phyloP scores from a whole-genome alignment of 208 protist genomes.

The Leishmania amazonensis region DNA sequence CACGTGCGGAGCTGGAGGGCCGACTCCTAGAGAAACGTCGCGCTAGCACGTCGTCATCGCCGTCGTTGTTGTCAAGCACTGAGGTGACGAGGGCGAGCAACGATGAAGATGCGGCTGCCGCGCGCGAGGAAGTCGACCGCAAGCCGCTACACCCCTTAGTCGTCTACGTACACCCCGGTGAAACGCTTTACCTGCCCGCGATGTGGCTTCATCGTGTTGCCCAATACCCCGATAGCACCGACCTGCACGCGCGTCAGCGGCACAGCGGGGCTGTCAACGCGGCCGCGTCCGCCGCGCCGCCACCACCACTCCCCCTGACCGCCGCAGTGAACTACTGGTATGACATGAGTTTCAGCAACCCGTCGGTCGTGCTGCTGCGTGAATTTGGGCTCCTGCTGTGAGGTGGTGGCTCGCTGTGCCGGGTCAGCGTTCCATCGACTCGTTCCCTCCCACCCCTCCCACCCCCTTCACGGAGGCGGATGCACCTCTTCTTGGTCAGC shows the following conservation, averaged over 20 bases:
- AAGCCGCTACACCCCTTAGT: slow-evolving; percentile 70
- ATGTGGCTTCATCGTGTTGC: slow-evolving; percentile 92
- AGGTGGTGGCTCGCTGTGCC: neutral
- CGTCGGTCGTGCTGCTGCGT: slow-evolving; percentile 76
- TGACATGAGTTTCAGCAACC: slow-evolving; percentile 90
- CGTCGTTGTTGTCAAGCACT: neutral
- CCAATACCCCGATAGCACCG: slow-evolving; percentile 76
- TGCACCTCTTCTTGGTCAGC: neutral
- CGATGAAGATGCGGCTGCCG: slow-evolving; percentile 4
- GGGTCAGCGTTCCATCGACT: neutral
- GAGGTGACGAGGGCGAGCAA: neutral
- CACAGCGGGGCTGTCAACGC: slow-evolving; percentile 3
- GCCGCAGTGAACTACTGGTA: slow-evolving; percentile 95
- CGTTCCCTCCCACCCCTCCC: neutral
- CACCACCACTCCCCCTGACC: slow-evolving; percentile 64
- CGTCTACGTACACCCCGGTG: slow-evolving; percentile 76
- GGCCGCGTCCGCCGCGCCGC: neutral
- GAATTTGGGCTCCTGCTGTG: slow-evolving; percentile 85
- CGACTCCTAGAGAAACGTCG: slow-evolving; percentile 37
- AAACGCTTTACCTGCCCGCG: slow-evolving; percentile 90
- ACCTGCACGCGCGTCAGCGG: slow-evolving; percentile 42
- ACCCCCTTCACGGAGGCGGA: neutral
- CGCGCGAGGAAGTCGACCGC: slow-evolving; percentile 14
- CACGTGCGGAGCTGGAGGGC: slow-evolving; percentile 22
- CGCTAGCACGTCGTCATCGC: neutral